phyloP scores from a whole-genome alignment of 176 grass and related monocot species.

The Eleusine coracana region DNA sequence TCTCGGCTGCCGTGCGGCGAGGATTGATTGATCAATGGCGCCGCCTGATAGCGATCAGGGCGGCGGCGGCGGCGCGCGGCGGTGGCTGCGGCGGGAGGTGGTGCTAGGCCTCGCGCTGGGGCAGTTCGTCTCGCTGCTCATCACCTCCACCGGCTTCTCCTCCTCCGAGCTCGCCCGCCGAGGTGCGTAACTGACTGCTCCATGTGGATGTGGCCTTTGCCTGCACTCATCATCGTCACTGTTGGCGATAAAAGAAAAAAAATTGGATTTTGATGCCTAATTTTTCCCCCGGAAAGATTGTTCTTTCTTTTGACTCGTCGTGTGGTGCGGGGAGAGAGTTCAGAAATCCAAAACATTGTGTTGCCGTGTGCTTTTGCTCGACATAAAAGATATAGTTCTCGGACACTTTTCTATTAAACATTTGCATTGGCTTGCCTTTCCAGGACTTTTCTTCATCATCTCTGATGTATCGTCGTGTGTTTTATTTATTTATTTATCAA shows the following conservation, averaged over 20 bases:
- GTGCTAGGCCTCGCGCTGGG: conserved; percentile 74
- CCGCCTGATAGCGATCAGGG: background rate
- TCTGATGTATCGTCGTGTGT: conserved; percentile 8
- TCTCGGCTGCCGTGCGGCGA: too few species aligned
- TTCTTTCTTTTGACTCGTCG: conserved; percentile 40
- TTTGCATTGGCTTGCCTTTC: background rate
- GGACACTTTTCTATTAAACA: conserved; percentile 25
- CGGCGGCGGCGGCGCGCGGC: conserved; percentile 1
- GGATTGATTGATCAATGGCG: conserved; percentile 3
- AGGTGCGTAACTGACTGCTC: conserved; percentile 38
- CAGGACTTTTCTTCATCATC: background rate
- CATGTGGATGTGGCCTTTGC: too few species aligned
- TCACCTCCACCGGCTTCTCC: conserved; percentile 93
- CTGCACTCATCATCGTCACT: background rate
- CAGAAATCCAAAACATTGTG: conserved; percentile 4
- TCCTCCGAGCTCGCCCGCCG: conserved; percentile 87
- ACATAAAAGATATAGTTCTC: background rate
- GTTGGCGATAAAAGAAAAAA: background rate
- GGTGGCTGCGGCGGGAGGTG: conserved; percentile 48
- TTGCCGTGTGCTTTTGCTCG: conserved; percentile 35
- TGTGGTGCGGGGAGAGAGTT: conserved; percentile 5
- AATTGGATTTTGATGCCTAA: background rate
- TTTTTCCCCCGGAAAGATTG: background rate
- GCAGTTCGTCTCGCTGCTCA: conserved; percentile 91
- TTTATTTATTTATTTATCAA: background rate